Evolutionary conservation across 139 green algal species (phyloP).

Genomic region (Coelastrella sp.): DNA sequence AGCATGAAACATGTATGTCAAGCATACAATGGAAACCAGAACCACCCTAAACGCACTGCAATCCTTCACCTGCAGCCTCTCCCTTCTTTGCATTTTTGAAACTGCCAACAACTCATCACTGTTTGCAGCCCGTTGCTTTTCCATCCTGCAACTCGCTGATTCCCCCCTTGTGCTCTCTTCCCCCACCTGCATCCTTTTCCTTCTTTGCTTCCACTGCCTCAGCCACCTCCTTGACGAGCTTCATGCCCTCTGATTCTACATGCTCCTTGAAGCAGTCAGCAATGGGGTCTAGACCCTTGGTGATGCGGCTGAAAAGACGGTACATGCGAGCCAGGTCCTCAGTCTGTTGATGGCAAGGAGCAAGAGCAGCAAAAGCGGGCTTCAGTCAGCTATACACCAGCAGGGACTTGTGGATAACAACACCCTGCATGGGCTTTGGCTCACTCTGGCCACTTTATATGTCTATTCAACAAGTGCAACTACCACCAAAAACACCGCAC

Average conservation of each 20-base stretch:
- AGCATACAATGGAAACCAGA: not conserved
- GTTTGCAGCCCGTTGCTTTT: not conserved
- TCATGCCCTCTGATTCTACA: slow-evolving; percentile 94
- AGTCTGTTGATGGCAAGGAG: slow-evolving; percentile 60
- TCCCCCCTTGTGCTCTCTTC: not conserved
- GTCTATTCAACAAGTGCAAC: too few relatives aligned
- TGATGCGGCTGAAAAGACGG: slow-evolving; percentile 94
- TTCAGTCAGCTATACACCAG: too few relatives aligned
- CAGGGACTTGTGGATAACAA: too few relatives aligned
- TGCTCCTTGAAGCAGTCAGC: slow-evolving; percentile 94
- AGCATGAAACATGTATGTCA: not conserved
- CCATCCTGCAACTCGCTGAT: not conserved
- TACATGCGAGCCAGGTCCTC: slow-evolving; percentile 97
- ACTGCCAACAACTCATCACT: not conserved
- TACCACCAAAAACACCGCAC: not conserved
- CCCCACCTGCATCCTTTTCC: slow-evolving; percentile 77
- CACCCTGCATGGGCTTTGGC: too few relatives aligned
- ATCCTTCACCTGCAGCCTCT: not conserved
- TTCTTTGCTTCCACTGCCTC: slow-evolving; percentile 80
- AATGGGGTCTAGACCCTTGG: slow-evolving; percentile 93
- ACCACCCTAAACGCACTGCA: not conserved
- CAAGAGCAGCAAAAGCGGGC: not conserved
- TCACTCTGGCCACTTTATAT: not conserved
- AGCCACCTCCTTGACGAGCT: slow-evolving; percentile 84
- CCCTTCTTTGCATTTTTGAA: not conserved